Base-by-base conservation (phyloP, 371 early-diverging fungal genomes). In the Chytridium lagenaria region DNA sequence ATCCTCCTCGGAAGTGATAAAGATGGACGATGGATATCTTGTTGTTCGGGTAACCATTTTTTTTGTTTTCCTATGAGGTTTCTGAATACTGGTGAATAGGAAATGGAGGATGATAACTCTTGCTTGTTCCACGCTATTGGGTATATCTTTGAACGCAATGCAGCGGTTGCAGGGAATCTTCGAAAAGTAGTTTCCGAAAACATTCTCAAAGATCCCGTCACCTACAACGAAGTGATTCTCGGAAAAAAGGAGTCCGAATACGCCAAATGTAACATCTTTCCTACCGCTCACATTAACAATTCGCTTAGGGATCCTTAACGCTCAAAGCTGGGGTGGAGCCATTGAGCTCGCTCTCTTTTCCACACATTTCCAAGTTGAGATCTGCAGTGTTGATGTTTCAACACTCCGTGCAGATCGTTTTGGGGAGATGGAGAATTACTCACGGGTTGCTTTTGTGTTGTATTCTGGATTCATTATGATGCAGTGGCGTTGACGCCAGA, bases 261-360 rank as follows among this genome's bases (percentile, higher is more conserved):
- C 75, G 87, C 0, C 78, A 89, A 26, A 89, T 87, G 0, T 65
- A 66, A 23, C 50, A 78, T 0, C 51, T 59, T 0, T 38, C 69
- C 12, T 80, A 80, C 50, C 91, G 91, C 76, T 61, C 74, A 49
- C 31, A 57, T n/a, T 89, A n/a, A n/a, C n/a, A n/a, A n/a, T n/a
- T n/a, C n/a, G n/a, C n/a, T n/a, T n/a, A n/a, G n/a, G 90, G 90
- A 89, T 91, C 34, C 23, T 57, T 67, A 55, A 78, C 49, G 64
- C 78, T 2, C 44, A 68, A 19, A 79, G 81, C 70, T 91, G 91
- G 91, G 91, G 91, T 68, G 91, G 91, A n/a, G 91, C 87, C 10
- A 88, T 91, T 50, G 63, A 63, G 66, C 76, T 90, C 68, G 77
- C 83, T 0, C 77, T 84, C 28, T 70, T 83, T 31, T 72, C 80